Conservation (phyloP, 169 alveolate genomes). For the Besnoitia besnoiti region DNA sequence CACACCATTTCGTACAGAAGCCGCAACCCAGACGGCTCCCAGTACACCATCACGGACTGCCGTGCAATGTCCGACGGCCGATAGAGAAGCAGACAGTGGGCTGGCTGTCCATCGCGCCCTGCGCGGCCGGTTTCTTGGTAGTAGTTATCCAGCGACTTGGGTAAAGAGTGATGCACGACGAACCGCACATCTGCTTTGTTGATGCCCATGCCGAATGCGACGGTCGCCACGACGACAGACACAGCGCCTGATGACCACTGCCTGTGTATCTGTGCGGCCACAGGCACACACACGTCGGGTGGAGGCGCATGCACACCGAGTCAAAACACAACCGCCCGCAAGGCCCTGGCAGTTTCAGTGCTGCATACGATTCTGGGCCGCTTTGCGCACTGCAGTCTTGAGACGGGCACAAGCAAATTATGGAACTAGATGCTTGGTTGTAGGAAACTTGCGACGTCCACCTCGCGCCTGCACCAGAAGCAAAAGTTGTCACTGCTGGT, state of each 20-base stretch:
- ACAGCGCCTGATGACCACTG: constrained; percentile 87
- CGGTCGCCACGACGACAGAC: constrained; percentile 95
- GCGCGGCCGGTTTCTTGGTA: constrained; percentile 98
- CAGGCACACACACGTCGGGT: no score
- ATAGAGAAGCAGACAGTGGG: constrained; percentile 49
- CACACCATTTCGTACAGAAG: constrained; percentile 58
- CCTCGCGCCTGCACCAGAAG: no score
- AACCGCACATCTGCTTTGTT: constrained; percentile 97
- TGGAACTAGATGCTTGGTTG: no score
- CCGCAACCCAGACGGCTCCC: constrained; percentile 59
- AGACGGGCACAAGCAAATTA: no score
- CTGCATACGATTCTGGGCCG: neutral
- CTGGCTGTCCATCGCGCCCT: constrained; percentile 88
- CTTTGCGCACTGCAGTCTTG: no score
- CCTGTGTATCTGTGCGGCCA: constrained; percentile 32
- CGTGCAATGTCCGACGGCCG: constrained; percentile 44
- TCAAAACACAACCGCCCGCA: no score
- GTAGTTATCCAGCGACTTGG: constrained; percentile 96
- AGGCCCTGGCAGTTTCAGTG: no score
- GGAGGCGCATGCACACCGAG: no score
- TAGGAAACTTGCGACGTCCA: no score
- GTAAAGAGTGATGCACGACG: constrained; percentile 96
- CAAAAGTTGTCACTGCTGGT: no score
- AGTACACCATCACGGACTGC: constrained; percentile 59
- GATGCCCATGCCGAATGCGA: constrained; percentile 97